These are phyloP conservation scores for Boletus vinaceobasis DNA, from an alignment of 768 basidiomycete genomes.

Conservation along the genomic window DNA sequence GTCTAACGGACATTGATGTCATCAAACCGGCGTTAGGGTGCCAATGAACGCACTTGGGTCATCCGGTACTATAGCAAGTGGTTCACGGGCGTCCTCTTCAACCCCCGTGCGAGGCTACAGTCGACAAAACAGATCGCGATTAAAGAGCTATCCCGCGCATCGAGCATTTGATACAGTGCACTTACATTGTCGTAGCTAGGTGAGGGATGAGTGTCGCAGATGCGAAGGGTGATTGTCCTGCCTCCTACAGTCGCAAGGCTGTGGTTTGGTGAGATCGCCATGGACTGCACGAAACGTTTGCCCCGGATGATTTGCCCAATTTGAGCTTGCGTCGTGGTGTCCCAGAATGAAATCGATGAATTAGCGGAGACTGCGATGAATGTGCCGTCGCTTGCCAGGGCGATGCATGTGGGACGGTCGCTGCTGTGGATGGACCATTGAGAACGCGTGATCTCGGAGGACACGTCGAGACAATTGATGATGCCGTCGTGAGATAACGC, in stretches of 20 bases:
- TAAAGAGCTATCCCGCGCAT: no score
- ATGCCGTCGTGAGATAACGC: neutral
- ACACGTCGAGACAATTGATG: neutral
- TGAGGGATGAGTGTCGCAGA: no score
- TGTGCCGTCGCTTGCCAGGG: neutral
- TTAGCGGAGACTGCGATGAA: neutral
- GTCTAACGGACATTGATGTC: no score
- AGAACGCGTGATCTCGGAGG: neutral
- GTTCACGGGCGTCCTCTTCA: no score
- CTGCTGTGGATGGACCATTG: neutral
- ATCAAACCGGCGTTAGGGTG: no score
- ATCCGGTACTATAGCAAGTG: no score
- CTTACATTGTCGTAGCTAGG: no score
- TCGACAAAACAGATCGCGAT: no score
- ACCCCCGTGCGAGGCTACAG: no score
- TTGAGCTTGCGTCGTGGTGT: neutral
- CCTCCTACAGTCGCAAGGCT: neutral
- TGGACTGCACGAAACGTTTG: neutral
- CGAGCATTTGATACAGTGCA: no score
- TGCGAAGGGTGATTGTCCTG: no score
- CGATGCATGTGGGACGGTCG: neutral
- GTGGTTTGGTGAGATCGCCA: neutral
- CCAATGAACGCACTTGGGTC: no score
- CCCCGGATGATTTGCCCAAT: neutral
- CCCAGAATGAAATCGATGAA: constrained; percentile 7